A percentile compares a stretch with the other conserved stretches of the same genome.
These are phyloP conservation scores for Salvia miltiorrhiza DNA, from an alignment of 257 asterid genomes.

Conservation along the genomic window DNA sequence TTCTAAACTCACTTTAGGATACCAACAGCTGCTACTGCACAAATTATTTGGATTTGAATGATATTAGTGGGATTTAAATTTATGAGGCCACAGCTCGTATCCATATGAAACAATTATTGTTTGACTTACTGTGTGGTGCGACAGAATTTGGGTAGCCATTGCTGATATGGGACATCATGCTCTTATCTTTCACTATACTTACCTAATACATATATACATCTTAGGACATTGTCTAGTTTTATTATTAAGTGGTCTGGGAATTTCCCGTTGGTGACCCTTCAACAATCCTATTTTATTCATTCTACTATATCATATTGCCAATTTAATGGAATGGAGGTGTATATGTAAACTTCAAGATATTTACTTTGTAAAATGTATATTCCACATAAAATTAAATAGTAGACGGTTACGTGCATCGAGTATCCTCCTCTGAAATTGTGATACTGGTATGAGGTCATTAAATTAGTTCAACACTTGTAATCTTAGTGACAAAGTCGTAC, in stretches of 20 bases:
- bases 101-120: neutral
- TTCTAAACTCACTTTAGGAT: no score
- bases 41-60: no score
- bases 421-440: neutral
- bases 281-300: neutral
- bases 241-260: slow-evolving; percentile 5
- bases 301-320: no score
- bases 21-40: no score
- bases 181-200: slow-evolving; percentile 15
- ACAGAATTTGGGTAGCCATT: slow-evolving; percentile 25
- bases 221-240: neutral
- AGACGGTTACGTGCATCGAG: neutral
- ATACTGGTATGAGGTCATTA: neutral
- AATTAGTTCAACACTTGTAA: neutral
- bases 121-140: slow-evolving; percentile 23
- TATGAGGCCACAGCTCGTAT: neutral
- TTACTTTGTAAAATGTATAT: no score
- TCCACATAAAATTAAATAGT: neutral
- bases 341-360: no score
- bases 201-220: neutral
- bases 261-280: neutral
- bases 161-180: slow-evolving; percentile 62
- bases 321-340: no score
- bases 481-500: neutral
- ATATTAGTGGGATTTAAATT: no score